A percentile compares a stretch with the other conserved stretches of the same genome.
Evolutionary conservation across 1,284 basidiomycete species (phyloP).

Genomic region (Pterulicium gracile): DNA sequence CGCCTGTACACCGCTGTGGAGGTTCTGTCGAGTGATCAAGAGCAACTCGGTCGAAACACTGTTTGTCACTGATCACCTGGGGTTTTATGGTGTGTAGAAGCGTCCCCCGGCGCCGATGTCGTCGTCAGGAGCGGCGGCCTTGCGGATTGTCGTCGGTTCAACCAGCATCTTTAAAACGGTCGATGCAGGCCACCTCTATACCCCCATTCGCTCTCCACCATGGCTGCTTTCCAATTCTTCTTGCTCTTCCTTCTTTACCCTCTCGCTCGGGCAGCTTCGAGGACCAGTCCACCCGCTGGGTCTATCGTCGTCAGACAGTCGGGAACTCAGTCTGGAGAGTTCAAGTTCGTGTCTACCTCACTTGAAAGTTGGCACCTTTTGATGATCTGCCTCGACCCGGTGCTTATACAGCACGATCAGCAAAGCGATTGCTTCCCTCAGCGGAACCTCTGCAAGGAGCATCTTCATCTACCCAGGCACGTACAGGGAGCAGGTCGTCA

Average conservation of each 20-base stretch:
- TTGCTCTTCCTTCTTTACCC: background rate
- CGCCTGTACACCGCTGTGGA: too few species aligned
- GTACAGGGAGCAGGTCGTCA: slow-evolving; percentile 18
- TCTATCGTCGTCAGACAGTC: slow-evolving; percentile 16
- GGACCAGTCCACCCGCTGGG: slow-evolving; percentile 14
- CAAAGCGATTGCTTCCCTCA: slow-evolving; percentile 15
- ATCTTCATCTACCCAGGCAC: slow-evolving; percentile 18
- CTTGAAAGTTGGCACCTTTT: background rate
- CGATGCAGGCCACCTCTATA: too few species aligned
- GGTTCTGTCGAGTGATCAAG: too few species aligned
- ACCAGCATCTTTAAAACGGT: too few species aligned
- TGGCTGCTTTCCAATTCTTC: background rate
- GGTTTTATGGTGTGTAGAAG: too few species aligned
- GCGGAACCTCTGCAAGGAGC: slow-evolving; percentile 11
- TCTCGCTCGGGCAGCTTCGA: slow-evolving; percentile 4
- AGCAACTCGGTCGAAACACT: too few species aligned
- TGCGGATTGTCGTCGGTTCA: too few species aligned
- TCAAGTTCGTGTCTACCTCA: slow-evolving; percentile 1
- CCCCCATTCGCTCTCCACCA: too few species aligned
- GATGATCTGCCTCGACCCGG: background rate
- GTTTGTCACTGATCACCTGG: too few species aligned
- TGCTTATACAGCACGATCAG: slow-evolving; percentile 13
- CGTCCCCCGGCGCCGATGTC: too few species aligned
- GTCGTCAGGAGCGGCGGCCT: too few species aligned
- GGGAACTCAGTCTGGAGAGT: slow-evolving; percentile 14